Conservation (phyloP, 345 rosid species). For the Aquilaria malaccensis region DNA sequence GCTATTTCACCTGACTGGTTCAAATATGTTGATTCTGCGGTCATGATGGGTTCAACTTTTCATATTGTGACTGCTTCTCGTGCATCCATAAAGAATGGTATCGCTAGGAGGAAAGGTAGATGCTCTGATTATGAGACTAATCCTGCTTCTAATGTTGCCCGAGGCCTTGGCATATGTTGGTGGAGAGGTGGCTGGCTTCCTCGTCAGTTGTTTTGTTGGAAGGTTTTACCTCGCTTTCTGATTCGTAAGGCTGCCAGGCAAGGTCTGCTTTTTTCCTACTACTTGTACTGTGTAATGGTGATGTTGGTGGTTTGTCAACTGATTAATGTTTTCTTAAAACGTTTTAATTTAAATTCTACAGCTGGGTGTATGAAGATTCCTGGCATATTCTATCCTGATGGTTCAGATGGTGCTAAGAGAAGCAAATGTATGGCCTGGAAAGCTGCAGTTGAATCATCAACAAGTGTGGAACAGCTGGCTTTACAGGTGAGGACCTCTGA, state of each 20-base stretch:
- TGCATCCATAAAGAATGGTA: constrained; percentile 53
- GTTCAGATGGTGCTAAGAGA: constrained; percentile 81
- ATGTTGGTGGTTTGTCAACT: constrained; percentile 17
- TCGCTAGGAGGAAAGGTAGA: constrained; percentile 56
- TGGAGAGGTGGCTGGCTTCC: constrained; percentile 96
- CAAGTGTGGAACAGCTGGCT: constrained; percentile 76
- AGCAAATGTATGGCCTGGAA: constrained; percentile 72
- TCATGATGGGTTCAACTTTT: constrained; percentile 64
- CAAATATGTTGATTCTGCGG: constrained; percentile 62
- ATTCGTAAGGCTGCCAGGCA: constrained; percentile 83
- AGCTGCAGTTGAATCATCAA: constrained; percentile 91
- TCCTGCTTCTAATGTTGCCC: constrained; percentile 42
- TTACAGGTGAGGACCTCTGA: constrained; percentile 47
- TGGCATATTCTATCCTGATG: constrained; percentile 79
- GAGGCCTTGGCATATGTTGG: constrained; percentile 73
- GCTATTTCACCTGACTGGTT: constrained; percentile 81
- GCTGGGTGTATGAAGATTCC: constrained; percentile 68
- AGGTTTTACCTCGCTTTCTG: constrained; percentile 60
- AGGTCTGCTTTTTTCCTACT: constrained; percentile 46
- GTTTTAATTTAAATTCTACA: constrained; percentile 48
- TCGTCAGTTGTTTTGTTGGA: constrained; percentile 75
- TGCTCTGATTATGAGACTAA: constrained; percentile 39
- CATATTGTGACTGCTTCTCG: constrained; percentile 58
- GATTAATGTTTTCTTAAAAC: constrained; percentile 32
- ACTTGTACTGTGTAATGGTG: constrained; percentile 3